Conservation (phyloP, 192 early-diverging fungal genomes). For the Haplosporangium gracile region DNA sequence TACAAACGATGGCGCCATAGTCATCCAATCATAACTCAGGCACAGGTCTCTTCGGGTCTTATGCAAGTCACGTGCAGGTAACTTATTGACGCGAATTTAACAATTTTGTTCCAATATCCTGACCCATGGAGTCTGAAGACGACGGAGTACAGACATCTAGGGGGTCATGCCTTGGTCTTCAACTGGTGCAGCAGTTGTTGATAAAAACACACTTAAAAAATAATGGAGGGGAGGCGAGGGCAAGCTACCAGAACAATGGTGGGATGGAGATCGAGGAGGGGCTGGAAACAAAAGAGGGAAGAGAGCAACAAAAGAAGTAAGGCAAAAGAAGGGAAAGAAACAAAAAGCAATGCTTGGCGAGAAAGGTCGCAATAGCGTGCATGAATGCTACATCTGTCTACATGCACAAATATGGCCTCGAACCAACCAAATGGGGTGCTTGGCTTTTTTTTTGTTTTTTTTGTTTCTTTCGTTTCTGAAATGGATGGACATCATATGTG, state of each 20-base stretch:
- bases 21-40: constrained; percentile 12
- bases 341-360: not conserved
- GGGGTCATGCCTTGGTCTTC: no score
- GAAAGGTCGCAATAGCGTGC: not conserved
- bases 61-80: not conserved
- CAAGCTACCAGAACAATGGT: no score
- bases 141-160: no score
- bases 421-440: not conserved
- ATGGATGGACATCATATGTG: not conserved
- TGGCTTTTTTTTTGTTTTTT: no score
- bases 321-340: not conserved
- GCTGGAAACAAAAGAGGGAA: not conserved
- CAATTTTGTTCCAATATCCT: no score
- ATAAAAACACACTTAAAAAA: no score
- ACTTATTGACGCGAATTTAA: not conserved
- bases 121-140: no score
- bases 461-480: not conserved
- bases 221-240: no score
- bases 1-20: constrained; percentile 9
- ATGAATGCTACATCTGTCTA: not conserved
- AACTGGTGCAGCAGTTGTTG: no score
- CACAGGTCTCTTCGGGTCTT: not conserved
- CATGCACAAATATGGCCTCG: not conserved
- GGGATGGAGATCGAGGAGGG: no score
- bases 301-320: not conserved